Evolutionary conservation across 192 early-diverging fungal genomes (phyloP), one percentile per base, ranked within the genome.

Genomic region (Coemansia asiatica): DNA sequence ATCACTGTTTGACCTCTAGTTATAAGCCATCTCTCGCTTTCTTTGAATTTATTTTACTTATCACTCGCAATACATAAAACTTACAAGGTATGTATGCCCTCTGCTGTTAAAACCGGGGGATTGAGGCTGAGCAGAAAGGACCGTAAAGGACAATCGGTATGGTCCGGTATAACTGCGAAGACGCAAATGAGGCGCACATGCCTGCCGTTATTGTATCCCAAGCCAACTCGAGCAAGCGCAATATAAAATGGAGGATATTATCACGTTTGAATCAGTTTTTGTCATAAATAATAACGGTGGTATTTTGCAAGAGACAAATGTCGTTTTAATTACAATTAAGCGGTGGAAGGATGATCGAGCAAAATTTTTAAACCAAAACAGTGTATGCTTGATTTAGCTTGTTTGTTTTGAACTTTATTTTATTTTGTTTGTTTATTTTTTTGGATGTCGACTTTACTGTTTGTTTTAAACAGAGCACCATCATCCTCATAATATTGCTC

Each of bases 111-210:
- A 15, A 16, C 40, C 16, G 40, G 16, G 40, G 40, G 40, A 44
- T 44, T 44, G 40, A 44, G 40, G 40, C 40, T 44, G 40, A 44
- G 40, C 40, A 44, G 40, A 44, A 44, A 44, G 40, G 16, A 44
- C 40, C 40, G 40, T 44, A 44, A 44, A 44, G 16, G 2, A 44
- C 40, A 44, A 44, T 44, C 40, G 40, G 40, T 44, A 15, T 13
- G 40, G 40, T 13, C 13, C 40, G 13, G 40, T 44, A 44, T 44
- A 44, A 44, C 40, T 44, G 40, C 40, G 40, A 8, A 44, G 40
- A 8, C 16, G 16, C 40, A 44, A 44, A 44, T 3, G 40, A 44
- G 40, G 40, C 40, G 40, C 13, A 44, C 40, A 44, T 44, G 6
- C 13, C 8, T 36, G 35, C 35, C 13, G 35, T 36, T 36, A 36